phyloP scores from a whole-genome alignment of 169 alveolate species.

The Perkinsus chesapeaki region DNA sequence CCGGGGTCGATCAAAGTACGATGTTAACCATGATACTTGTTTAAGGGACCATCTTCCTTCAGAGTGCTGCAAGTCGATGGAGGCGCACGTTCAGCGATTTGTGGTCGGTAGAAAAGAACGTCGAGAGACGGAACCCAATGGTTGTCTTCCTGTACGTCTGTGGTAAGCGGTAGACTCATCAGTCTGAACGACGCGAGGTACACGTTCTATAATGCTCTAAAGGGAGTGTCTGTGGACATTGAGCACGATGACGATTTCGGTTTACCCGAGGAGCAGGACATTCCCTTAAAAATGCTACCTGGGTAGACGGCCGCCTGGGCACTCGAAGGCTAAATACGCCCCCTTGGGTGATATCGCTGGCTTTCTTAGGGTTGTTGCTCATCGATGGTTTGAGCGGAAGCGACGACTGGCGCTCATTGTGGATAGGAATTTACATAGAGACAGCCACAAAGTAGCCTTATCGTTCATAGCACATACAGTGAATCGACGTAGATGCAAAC shows the following conservation, averaged over 20 bases:
- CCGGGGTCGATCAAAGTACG: no score
- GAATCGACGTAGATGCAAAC: no score
- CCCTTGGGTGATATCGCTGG: no score
- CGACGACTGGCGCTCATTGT: not conserved
- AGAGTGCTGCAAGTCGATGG: not conserved
- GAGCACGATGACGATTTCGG: not conserved
- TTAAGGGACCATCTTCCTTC: not conserved
- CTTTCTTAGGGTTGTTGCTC: not conserved
- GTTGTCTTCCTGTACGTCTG: not conserved
- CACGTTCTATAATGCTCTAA: not conserved
- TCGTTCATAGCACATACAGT: no score
- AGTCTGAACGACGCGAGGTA: not conserved
- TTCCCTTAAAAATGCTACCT: not conserved
- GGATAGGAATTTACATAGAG: not conserved
- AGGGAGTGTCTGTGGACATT: not conserved
- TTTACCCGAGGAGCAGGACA: not conserved
- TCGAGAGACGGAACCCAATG: not conserved
- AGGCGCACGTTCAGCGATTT: not conserved
- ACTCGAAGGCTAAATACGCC: not conserved
- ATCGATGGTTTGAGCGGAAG: not conserved
- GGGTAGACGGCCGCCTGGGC: not conserved
- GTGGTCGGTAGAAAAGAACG: not conserved
- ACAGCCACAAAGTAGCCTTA: not conserved
- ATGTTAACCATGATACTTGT: not conserved
- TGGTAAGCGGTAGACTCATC: not conserved